These are phyloP conservation scores for Boletus rufocinnamomeus DNA, from an alignment of 768 basidiomycete genomes.

Conservation along the genomic window DNA sequence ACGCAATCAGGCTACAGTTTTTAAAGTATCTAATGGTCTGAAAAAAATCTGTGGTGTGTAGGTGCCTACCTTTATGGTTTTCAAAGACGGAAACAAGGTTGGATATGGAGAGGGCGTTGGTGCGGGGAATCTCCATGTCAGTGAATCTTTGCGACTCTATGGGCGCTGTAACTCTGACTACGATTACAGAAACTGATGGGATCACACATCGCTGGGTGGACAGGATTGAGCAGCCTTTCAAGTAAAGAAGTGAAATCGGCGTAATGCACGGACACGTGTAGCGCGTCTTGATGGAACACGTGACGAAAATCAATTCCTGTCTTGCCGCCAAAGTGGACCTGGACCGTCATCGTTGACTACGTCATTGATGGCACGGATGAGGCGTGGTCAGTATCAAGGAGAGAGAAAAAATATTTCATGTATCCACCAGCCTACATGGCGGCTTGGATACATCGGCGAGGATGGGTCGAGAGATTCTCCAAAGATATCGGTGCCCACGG, in stretches of 20 bases:
- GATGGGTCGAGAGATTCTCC: conserved; percentile 3
- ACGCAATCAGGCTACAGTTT: neutral
- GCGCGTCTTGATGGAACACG: conserved; percentile 5
- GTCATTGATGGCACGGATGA: neutral
- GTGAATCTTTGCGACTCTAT: conserved; percentile 15
- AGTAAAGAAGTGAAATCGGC: neutral
- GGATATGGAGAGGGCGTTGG: conserved; percentile 30
- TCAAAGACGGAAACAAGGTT: conserved; percentile 32
- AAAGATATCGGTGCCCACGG: neutral
- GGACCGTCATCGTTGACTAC: neutral
- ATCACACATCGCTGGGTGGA: conserved; percentile 16
- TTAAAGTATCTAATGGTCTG: neutral
- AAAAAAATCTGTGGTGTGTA: neutral
- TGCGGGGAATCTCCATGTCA: conserved; percentile 28
- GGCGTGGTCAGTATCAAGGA: neutral
- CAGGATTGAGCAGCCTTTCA: neutral
- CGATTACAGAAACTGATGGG: conserved; percentile 26
- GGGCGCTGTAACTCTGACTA: neutral
- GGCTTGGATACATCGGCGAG: neutral
- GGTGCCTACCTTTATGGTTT: conserved; percentile 33
- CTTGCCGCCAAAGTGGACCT: too few relatives aligned
- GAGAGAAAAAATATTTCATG: neutral
- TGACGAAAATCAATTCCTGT: conserved; percentile 22
- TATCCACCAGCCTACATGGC: neutral
- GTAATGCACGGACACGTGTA: neutral